phyloP scores from a whole-genome alignment of 495 filamentous ascomycete species.

The Pyronema omphalodes region DNA sequence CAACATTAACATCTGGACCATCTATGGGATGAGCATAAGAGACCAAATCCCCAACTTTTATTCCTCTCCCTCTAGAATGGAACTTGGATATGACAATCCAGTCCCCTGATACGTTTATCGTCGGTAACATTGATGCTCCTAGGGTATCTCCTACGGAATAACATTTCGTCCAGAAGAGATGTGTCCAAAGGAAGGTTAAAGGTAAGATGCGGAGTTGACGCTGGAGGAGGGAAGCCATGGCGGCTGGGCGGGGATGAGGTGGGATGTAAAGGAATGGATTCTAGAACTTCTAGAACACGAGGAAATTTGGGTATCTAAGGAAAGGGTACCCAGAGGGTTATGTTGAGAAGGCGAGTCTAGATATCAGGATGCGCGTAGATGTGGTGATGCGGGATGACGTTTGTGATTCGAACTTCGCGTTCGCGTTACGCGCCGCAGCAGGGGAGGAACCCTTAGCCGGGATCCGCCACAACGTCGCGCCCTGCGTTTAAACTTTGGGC shows the following conservation, averaged over 20 bases:
- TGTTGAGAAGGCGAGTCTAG: no score
- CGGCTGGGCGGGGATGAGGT: not conserved
- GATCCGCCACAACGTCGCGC: no score
- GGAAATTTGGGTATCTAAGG: no score
- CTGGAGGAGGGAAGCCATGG: constrained; percentile 23
- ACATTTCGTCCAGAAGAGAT: constrained; percentile 41
- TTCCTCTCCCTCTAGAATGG: constrained; percentile 46
- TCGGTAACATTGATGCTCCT: constrained; percentile 70
- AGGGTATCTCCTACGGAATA: constrained; percentile 33
- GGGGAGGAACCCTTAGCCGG: no score
- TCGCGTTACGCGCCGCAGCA: no score
- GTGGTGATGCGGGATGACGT: no score
- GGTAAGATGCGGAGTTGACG: constrained; percentile 24
- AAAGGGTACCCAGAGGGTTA: no score
- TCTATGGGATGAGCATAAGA: constrained; percentile 55
- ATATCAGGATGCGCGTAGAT: no score
- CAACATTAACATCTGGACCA: constrained; percentile 35
- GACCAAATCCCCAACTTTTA: constrained; percentile 69
- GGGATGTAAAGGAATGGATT: no score
- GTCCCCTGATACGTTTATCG: constrained; percentile 45
- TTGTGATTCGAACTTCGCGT: no score
- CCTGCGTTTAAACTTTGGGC: no score
- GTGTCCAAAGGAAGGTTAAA: constrained; percentile 33
- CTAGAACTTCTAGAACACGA: no score
- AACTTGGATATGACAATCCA: constrained; percentile 45